Percentiles rank a stretch among this genome's conserved stretches.
Evolutionary conservation across 2,329 filamentous ascomycete species (phyloP).

Genomic region (Aspergillus flavus): DNA sequence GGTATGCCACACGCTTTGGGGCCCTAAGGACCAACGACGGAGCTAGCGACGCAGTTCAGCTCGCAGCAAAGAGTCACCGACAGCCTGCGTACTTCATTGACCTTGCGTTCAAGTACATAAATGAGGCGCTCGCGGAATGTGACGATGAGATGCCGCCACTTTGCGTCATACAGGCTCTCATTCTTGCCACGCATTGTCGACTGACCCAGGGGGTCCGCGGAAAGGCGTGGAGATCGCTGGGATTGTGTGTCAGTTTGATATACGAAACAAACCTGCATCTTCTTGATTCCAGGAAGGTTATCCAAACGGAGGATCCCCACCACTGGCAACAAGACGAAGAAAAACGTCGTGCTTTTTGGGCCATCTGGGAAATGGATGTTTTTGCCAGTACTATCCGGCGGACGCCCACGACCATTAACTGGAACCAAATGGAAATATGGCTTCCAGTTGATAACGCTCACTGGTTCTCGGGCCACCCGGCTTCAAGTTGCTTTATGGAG

Average conservation of each 20-base stretch:
- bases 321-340: too few relatives aligned
- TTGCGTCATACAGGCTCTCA: conserved; percentile 40
- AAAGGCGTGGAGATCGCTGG: conserved; percentile 39
- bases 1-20: too few relatives aligned
- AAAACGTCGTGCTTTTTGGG: conserved; percentile 44
- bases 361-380: conserved; percentile 49
- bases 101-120: too few relatives aligned
- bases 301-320: too few relatives aligned
- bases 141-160: conserved; percentile 37
- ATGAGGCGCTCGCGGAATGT: conserved; percentile 26
- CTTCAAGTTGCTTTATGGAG: conserved; percentile 32
- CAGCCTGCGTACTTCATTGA: too few relatives aligned
- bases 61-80: too few relatives aligned
- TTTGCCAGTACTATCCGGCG: conserved; percentile 46
- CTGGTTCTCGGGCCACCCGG: conserved; percentile 34
- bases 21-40: too few relatives aligned
- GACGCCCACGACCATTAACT: conserved; percentile 40
- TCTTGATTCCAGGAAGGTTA: too few relatives aligned
- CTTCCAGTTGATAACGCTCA: conserved; percentile 39
- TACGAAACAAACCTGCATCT: conserved; percentile 35
- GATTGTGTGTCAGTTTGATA: conserved; percentile 31
- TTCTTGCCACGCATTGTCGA: conserved; percentile 39
- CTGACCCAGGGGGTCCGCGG: conserved; percentile 40
- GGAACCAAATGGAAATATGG: conserved; percentile 38
- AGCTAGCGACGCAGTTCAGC: too few relatives aligned